Base-by-base conservation (phyloP, 345 rosid genomes). In the Xanthoceras sorbifolium region DNA sequence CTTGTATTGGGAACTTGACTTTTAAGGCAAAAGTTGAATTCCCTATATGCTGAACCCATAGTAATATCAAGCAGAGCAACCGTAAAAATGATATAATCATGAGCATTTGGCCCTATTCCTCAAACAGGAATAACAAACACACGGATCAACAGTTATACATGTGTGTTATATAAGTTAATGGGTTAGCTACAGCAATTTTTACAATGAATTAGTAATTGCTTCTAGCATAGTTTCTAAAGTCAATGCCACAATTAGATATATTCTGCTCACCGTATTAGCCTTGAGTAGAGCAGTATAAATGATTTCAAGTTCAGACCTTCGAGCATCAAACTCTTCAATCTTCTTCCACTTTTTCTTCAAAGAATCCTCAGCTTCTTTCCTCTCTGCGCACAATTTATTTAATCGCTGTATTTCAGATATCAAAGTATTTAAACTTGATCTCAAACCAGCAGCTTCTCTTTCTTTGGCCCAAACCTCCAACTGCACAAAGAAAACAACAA, bases 381-480 rank as follows among this genome's bases (percentile, higher is more conserved):
- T 87, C 84, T 94, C 98, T 22, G 93, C 93, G 82, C 95, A 90
- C 77, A 94, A 80, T 82, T 90, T 91, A 71, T 93, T 87, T 77
- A 94, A 77, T 38, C 98, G 88, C 36, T 91, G 87, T 69, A 90
- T 88, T 85, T 94, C 97, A 80, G 95, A 88, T 86, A 84, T 84
- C 89, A 94, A 78, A 57, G 95, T 89, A 79, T 85, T 91, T 85
- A 93, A 82, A 85, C 97, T 90, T 79, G 95, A 93, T 82, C 88
- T 90, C 84, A 93, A 76, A 69, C 98, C 97, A 82, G 93, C 85
- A 69, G 86, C 88, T 87, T 94, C 98, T 82, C 97, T 90, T 85
- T 93, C 97, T 85, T 90, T 94, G 79, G 90, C 89, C 98, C 97
- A 94, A 78, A 93, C 93, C 82, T 94, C 97, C 88, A 94, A 81